These are phyloP conservation scores for Amoebophrya sp. DNA, from an alignment of 169 alveolate species.

Conservation along the genomic window DNA sequence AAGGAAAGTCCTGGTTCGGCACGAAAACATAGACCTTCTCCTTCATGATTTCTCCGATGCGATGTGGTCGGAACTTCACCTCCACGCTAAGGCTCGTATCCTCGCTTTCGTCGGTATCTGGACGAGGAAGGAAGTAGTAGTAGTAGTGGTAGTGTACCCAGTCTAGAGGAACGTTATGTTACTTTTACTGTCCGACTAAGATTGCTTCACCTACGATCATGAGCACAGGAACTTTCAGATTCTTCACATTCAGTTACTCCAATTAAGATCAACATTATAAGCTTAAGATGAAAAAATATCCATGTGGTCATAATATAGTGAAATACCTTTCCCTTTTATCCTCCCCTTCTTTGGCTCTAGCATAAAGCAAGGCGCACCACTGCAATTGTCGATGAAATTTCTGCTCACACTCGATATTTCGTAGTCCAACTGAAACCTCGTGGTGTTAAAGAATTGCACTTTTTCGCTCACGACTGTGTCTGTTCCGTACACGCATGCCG, in stretches of 20 bases:
- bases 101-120: not conserved
- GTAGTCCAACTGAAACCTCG: not conserved
- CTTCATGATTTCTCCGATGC: not conserved
- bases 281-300: not conserved
- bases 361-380: not conserved
- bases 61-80: not conserved
- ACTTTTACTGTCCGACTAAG: not conserved
- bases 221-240: not conserved
- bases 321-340: not conserved
- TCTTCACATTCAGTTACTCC: no score
- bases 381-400: not conserved
- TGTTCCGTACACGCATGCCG: not conserved
- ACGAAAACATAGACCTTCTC: not conserved
- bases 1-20: not conserved
- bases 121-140: not conserved
- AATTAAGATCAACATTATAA: no score
- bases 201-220: not conserved
- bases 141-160: no score
- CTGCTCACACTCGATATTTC: not conserved
- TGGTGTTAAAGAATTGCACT: not conserved
- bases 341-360: not conserved
- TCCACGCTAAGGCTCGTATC: not conserved
- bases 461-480: not conserved
- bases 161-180: not conserved
- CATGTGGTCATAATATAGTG: not conserved